These are phyloP conservation scores for Trametes sp. DNA, from an alignment of 1,284 basidiomycete genomes.

Conservation along the genomic window DNA sequence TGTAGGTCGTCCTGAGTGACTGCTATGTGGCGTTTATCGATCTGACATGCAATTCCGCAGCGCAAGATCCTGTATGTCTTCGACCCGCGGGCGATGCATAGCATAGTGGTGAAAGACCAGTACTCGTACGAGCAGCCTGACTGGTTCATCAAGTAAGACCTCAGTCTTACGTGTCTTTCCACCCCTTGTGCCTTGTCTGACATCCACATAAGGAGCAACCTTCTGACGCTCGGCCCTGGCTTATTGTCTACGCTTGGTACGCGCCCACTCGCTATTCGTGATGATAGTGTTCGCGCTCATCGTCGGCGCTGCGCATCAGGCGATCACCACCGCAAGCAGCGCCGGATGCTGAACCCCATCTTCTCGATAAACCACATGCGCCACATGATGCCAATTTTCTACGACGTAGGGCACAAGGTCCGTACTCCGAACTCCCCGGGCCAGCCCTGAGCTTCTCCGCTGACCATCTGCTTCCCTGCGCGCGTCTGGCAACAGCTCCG, in stretches of 20 bases:
- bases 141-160: slow-evolving; percentile 35
- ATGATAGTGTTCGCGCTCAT: background rate
- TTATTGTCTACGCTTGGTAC: slow-evolving; percentile 33
- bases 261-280: background rate
- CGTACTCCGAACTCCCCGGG: slow-evolving; percentile 22
- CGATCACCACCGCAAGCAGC: slow-evolving; percentile 34
- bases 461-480: slow-evolving; percentile 9
- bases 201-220: slow-evolving; percentile 25
- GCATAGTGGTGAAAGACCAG: slow-evolving; percentile 45
- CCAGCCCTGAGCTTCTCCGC: slow-evolving; percentile 16
- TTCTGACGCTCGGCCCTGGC: slow-evolving; percentile 34
- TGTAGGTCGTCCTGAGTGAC: slow-evolving; percentile 20
- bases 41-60: slow-evolving; percentile 14
- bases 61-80: slow-evolving; percentile 37
- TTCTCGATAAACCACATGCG: slow-evolving; percentile 35
- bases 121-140: slow-evolving; percentile 40
- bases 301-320: slow-evolving; percentile 24
- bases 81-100: slow-evolving; percentile 41
- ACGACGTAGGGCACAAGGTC: slow-evolving; percentile 33
- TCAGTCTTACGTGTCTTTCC: background rate
- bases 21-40: background rate
- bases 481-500: slow-evolving; percentile 29
- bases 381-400: slow-evolving; percentile 33
- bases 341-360: slow-evolving; percentile 32
- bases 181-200: background rate